Evolutionary conservation across 2,329 filamentous ascomycete genomes (phyloP).

Genomic region (Fusarium sp.): DNA sequence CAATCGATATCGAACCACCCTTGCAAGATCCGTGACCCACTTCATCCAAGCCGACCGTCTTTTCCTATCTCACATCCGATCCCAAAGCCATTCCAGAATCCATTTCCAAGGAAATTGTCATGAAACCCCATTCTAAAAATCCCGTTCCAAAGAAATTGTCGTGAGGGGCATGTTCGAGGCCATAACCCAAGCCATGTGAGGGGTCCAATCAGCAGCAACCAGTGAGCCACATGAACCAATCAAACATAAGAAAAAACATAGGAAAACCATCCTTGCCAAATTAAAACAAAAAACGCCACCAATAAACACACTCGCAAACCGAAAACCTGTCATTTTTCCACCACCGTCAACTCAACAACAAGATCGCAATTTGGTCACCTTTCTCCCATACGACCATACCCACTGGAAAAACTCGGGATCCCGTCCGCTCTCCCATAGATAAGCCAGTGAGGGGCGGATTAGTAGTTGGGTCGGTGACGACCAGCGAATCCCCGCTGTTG

Average conservation of each 20-base stretch:
- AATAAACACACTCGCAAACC: background rate
- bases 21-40: background rate
- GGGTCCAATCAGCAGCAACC: background rate
- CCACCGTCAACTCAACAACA: background rate
- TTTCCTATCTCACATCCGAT: background rate
- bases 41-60: background rate
- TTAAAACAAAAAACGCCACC: background rate
- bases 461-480: too few species aligned
- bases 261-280: too few species aligned
- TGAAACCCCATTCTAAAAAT: too few species aligned
- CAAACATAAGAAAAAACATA: too few species aligned
- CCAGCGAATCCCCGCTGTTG: too few species aligned
- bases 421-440: background rate
- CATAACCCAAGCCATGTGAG: background rate
- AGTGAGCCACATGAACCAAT: background rate
- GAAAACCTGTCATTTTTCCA: background rate
- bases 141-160: background rate
- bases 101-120: background rate
- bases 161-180: background rate
- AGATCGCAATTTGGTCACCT: background rate
- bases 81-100: too few species aligned
- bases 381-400: background rate
- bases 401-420: background rate
- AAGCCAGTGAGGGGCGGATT: too few species aligned
- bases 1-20: background rate